A percentile compares a stretch with the other conserved stretches of the same genome.
Evolutionary conservation across 2,329 filamentous ascomycete species (phyloP).

Genomic region (Cladosporium sp.): DNA sequence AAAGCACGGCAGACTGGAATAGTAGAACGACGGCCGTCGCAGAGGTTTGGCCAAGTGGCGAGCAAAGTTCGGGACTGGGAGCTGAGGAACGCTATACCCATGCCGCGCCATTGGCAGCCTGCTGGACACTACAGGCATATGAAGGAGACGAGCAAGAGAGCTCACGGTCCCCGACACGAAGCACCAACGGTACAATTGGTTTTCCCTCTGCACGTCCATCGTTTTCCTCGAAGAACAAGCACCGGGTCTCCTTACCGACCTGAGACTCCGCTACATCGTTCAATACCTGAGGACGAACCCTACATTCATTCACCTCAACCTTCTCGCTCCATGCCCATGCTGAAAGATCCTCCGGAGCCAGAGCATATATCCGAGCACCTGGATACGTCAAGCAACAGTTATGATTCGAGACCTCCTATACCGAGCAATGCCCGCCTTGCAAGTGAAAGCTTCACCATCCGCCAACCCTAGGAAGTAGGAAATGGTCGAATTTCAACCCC

Average conservation of each 20-base stretch:
- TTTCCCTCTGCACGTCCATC: constrained; percentile 24
- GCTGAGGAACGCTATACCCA: not conserved
- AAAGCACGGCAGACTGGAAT: not conserved
- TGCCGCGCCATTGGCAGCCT: constrained; percentile 3
- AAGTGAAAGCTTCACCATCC: not conserved
- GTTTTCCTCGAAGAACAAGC: constrained; percentile 20
- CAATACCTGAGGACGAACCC: constrained; percentile 16
- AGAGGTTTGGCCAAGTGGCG: constrained; percentile 1
- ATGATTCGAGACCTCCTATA: not conserved
- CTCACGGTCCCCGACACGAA: not conserved
- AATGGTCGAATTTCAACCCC: constrained; percentile 9
- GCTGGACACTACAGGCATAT: constrained; percentile 1
- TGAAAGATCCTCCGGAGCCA: not conserved
- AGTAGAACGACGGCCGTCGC: not conserved
- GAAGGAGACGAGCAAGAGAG: not conserved
- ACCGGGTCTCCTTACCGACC: constrained; percentile 18
- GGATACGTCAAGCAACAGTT: constrained; percentile 1
- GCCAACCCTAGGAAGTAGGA: constrained; percentile 9
- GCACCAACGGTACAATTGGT: constrained; percentile 14
- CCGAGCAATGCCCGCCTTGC: not conserved
- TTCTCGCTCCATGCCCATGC: constrained; percentile 4
- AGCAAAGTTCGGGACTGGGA: constrained; percentile 1
- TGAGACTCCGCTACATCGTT: constrained; percentile 22
- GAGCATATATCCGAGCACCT: not conserved
- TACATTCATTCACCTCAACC: constrained; percentile 21